phyloP scores from a whole-genome alignment of 495 filamentous ascomycete genomes.

The Penicillium desertorum region DNA sequence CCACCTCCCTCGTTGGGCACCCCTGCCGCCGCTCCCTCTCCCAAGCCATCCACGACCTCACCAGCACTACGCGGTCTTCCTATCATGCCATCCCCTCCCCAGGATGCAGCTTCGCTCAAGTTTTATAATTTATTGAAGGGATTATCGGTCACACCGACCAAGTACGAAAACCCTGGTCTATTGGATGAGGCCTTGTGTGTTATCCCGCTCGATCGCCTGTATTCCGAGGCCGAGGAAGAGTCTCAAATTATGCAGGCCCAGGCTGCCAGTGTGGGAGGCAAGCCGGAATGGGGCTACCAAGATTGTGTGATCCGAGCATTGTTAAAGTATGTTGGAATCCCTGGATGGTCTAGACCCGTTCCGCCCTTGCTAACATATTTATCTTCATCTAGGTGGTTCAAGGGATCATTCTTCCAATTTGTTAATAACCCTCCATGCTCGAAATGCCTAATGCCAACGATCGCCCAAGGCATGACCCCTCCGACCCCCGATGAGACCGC shows the following conservation, averaged over 20 bases:
- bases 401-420: constrained; percentile 89
- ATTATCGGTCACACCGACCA: constrained; percentile 78
- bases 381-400: constrained; percentile 76
- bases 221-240: constrained; percentile 92
- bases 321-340: constrained; percentile 55
- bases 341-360: constrained; percentile 10
- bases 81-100: constrained; percentile 75
- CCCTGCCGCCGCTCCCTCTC: constrained; percentile 35
- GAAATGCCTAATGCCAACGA: constrained; percentile 76
- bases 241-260: constrained; percentile 80
- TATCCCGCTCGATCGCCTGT: constrained; percentile 89
- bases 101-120: constrained; percentile 70
- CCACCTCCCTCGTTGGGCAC: constrained; percentile 36
- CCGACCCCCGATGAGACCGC: constrained; percentile 87
- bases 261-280: constrained; percentile 78
- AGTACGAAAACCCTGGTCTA: constrained; percentile 95
- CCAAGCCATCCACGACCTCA: constrained; percentile 51
- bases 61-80: constrained; percentile 68
- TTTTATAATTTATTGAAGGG: constrained; percentile 82
- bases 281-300: constrained; percentile 95
- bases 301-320: constrained; percentile 94
- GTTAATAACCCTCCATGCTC: constrained; percentile 92
- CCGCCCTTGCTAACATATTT: constrained; percentile 25
- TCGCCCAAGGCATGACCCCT: constrained; percentile 74
- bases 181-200: constrained; percentile 86